phyloP scores from a whole-genome alignment of 805 yeast species.

The Zygosaccharomyces kombuchaensis region DNA sequence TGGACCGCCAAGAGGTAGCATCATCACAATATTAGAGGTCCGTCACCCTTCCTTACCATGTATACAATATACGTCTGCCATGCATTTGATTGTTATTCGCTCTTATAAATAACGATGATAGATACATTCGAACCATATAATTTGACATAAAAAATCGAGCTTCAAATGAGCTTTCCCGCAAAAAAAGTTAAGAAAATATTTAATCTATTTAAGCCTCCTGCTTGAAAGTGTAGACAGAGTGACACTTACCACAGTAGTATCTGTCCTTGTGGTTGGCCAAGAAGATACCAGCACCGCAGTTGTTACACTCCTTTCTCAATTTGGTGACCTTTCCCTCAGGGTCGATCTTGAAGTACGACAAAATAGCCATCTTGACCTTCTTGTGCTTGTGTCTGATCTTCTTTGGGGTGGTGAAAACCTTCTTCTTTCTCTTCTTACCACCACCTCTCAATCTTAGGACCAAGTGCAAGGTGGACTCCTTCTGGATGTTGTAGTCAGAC shows the following conservation, averaged over 20 bases:
- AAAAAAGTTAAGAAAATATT: background rate
- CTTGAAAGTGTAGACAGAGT: conserved; percentile 73
- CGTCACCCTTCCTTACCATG: background rate
- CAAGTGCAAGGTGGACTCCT: conserved; percentile 94
- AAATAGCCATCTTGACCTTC: conserved; percentile 98
- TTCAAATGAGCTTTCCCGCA: background rate
- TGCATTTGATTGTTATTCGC: background rate
- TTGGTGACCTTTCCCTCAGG: conserved; percentile 98
- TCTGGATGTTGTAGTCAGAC: conserved; percentile 97
- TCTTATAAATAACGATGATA: background rate
- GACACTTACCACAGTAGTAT: conserved; percentile 99
- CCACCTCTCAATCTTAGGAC: conserved; percentile 94
- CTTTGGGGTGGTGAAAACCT: conserved; percentile 99
- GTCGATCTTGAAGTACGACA: conserved; percentile 98
- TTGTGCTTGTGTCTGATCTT: conserved; percentile 99
- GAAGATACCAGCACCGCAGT: conserved; percentile 99
- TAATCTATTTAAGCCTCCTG: conserved; percentile 27
- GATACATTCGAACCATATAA: background rate
- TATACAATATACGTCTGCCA: background rate
- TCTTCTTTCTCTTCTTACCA: conserved; percentile 99
- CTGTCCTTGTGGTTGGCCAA: conserved; percentile 99
- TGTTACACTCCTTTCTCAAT: conserved; percentile 97
- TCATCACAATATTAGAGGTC: background rate
- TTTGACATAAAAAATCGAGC: background rate
- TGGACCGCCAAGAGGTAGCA: conserved; percentile 1